phyloP scores from a whole-genome alignment of 2,329 filamentous ascomycete genomes.

The Alternaria sp. region DNA sequence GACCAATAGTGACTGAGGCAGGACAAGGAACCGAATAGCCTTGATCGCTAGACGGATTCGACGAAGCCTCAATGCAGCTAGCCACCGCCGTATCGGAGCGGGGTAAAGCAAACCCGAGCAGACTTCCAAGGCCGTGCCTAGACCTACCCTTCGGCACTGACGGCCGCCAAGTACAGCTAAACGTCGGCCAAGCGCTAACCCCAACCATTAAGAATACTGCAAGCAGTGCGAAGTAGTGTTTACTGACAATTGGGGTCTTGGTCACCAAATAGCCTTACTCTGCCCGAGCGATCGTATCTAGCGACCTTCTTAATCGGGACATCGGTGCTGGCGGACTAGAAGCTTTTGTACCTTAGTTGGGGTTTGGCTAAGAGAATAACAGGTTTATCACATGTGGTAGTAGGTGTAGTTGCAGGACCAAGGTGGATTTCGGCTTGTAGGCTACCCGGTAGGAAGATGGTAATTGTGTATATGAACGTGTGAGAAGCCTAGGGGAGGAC shows the following conservation, averaged over 20 bases:
- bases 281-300: conserved; percentile 14
- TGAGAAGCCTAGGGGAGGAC: not conserved
- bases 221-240: conserved; percentile 6
- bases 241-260: conserved; percentile 15
- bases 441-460: not conserved
- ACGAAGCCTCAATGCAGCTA: conserved; percentile 1
- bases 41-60: not conserved
- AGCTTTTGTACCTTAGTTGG: not conserved
- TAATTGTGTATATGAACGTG: conserved; percentile 6
- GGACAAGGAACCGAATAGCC: not conserved
- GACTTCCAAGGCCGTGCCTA: conserved; percentile 21
- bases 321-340: conserved; percentile 2
- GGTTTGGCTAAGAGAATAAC: not conserved
- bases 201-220: conserved; percentile 6
- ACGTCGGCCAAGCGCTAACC: conserved; percentile 28
- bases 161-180: conserved; percentile 27
- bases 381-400: not conserved
- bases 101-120: conserved; percentile 12
- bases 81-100: conserved; percentile 8
- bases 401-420: not conserved
- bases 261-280: conserved; percentile 3
- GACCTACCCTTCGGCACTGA: conserved; percentile 13
- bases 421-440: not conserved
- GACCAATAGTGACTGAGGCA: not conserved
- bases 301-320: conserved; percentile 22